phyloP scores from a whole-genome alignment of 768 basidiomycete species.

The Crassisporium funariophilum region DNA sequence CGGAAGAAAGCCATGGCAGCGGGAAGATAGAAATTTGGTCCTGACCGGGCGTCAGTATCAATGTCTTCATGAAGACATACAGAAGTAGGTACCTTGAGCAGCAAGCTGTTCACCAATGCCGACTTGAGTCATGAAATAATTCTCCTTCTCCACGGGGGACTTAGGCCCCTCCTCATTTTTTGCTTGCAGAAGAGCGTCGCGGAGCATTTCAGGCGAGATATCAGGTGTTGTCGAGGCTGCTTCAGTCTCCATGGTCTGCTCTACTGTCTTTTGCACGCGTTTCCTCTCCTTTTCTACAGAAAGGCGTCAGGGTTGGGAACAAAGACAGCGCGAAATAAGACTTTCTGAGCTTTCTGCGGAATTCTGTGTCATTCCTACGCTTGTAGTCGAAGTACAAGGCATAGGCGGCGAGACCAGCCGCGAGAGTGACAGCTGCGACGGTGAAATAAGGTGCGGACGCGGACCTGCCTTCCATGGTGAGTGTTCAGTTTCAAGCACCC shows the following conservation, averaged over 20 bases:
- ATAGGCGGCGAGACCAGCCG: constrained; percentile 72
- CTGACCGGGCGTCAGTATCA: constrained; percentile 40
- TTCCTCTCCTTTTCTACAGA: constrained; percentile 88
- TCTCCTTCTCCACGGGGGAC: constrained; percentile 77
- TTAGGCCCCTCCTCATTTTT: constrained; percentile 69
- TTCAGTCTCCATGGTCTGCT: constrained; percentile 49
- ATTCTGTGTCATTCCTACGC: constrained; percentile 82
- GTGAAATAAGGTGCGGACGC: constrained; percentile 42
- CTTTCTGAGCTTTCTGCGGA: constrained; percentile 88
- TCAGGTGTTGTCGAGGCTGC: constrained; percentile 27
- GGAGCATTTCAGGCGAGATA: constrained; percentile 55
- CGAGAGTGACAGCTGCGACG: constrained; percentile 50
- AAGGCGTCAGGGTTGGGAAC: constrained; percentile 14
- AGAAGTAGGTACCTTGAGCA: constrained; percentile 59
- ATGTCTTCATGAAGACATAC: background rate
- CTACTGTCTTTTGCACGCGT: constrained; percentile 71
- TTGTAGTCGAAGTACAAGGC: constrained; percentile 94
- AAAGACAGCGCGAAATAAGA: constrained; percentile 15
- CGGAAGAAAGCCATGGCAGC: constrained; percentile 92
- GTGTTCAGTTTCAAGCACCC: constrained; percentile 16
- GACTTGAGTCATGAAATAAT: constrained; percentile 91
- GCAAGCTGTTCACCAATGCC: constrained; percentile 84
- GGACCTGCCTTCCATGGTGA: constrained; percentile 43
- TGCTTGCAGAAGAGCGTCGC: constrained; percentile 64
- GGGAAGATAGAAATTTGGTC: constrained; percentile 73